Conservation (phyloP, 208 protist genomes). For the Sergeia podlipaevii region DNA sequence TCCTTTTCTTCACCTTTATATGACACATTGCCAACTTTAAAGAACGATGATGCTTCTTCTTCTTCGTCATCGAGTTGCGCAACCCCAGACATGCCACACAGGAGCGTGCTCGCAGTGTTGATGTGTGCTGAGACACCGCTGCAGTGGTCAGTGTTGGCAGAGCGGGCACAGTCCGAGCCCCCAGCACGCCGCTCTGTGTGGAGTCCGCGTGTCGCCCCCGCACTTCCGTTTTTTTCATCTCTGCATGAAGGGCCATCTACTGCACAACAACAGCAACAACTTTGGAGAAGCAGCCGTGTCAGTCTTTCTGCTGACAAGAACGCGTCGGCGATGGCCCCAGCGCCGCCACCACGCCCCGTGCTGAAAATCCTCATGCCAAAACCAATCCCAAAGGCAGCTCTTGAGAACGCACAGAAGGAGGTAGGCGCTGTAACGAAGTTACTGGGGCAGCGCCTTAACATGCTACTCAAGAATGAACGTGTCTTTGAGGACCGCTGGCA, state of each 20-base stretch:
- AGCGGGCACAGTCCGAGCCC: constrained; percentile 5
- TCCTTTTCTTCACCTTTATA: constrained; percentile 1
- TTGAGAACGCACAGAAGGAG: constrained; percentile 31
- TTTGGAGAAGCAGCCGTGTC: not conserved
- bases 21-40: not conserved
- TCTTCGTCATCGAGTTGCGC: constrained; percentile 4
- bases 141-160: constrained; percentile 40
- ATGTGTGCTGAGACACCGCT: constrained; percentile 55
- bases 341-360: constrained; percentile 11
- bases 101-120: constrained; percentile 33
- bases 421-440: constrained; percentile 32
- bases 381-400: constrained; percentile 13
- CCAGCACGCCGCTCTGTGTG: constrained; percentile 28
- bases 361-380: constrained; percentile 19
- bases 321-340: constrained; percentile 2
- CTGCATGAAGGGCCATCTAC: no score
- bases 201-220: constrained; percentile 6
- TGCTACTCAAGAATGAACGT: constrained; percentile 51
- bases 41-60: constrained; percentile 1
- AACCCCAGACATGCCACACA: constrained; percentile 10
- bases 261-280: not conserved
- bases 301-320: constrained; percentile 2
- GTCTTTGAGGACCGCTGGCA: constrained; percentile 68
- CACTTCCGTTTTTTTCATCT: no score
- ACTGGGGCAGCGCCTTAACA: constrained; percentile 42